These are phyloP conservation scores for Aspergillus thermomutatus DNA, from an alignment of 2,329 filamentous ascomycete species.

Conservation along the genomic window DNA sequence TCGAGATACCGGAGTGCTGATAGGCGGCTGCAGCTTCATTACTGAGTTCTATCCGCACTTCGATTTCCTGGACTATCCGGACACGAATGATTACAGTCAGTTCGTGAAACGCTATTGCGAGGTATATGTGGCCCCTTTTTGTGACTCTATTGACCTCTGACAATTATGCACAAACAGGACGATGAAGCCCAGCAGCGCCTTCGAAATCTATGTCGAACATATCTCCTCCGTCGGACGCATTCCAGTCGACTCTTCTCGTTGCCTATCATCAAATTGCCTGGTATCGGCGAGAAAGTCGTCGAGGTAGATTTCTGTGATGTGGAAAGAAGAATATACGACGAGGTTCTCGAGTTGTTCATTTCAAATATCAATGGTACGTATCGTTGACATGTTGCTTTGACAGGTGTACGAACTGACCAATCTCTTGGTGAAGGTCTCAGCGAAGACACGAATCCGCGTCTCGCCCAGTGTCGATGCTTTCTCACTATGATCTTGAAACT, in stretches of 20 bases:
- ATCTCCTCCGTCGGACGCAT: constrained; percentile 57
- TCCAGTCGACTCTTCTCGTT: constrained; percentile 50
- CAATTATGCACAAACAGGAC: constrained; percentile 1
- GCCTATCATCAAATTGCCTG: constrained; percentile 54
- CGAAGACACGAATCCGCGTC: constrained; percentile 3
- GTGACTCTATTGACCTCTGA: background rate
- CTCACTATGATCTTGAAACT: constrained; percentile 49
- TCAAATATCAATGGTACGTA: constrained; percentile 20
- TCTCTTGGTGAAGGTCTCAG: constrained; percentile 6
- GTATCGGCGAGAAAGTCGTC: constrained; percentile 42
- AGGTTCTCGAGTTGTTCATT: constrained; percentile 46
- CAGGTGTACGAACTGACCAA: constrained; percentile 27
- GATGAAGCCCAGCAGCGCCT: constrained; percentile 20
- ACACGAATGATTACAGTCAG: constrained; percentile 17
- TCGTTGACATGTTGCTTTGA: background rate
- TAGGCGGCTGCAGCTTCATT: constrained; percentile 17
- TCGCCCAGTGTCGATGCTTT: constrained; percentile 36
- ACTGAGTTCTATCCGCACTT: constrained; percentile 41
- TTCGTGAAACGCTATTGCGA: constrained; percentile 27
- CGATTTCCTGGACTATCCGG: constrained; percentile 33
- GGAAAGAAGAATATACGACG: constrained; percentile 53
- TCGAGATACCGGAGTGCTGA: background rate
- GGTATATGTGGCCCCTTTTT: constrained; percentile 7
- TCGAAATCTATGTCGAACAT: constrained; percentile 27
- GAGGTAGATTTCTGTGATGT: constrained; percentile 50